Evolutionary conservation across 305 asterid species (phyloP).

Genomic region (Fraxinus dipetala): DNA sequence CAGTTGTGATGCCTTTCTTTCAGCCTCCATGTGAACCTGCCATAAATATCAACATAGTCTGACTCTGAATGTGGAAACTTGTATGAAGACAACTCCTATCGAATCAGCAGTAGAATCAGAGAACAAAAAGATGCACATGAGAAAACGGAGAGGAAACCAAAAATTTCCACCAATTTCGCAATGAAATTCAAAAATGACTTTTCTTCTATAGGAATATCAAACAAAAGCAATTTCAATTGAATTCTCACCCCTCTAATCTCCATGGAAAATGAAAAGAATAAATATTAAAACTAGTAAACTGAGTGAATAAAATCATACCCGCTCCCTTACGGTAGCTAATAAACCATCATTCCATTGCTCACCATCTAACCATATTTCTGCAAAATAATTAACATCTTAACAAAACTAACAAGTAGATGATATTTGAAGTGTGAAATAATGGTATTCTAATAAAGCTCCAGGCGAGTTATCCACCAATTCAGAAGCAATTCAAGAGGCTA

Average conservation of each 20-base stretch:
- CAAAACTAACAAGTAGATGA: constrained; percentile 19
- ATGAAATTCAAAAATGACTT: neutral
- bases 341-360: constrained; percentile 99
- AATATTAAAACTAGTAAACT: constrained; percentile 6
- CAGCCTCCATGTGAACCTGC: constrained; percentile 98
- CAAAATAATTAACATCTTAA: constrained; percentile 29
- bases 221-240: neutral
- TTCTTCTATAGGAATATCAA: neutral
- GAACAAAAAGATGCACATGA: neutral
- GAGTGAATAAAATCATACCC: constrained; percentile 46
- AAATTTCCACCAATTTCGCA: neutral
- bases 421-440: constrained; percentile 1
- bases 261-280: constrained; percentile 18
- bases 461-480: neutral
- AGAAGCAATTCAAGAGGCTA: constrained; percentile 10
- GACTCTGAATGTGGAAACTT: neutral
- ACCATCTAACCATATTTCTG: constrained; percentile 85
- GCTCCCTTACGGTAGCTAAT: constrained; percentile 88
- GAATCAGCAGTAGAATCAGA: constrained; percentile 14
- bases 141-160: neutral
- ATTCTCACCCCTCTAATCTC: constrained; percentile 3
- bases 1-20: constrained; percentile 59
- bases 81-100: neutral
- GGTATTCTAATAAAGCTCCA: constrained; percentile 13
- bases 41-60: constrained; percentile 21